A percentile compares a stretch with the other conserved stretches of the same genome.
phyloP scores from a whole-genome alignment of 1,139 yeast species.

The Debaryomyces psychrophilus region DNA sequence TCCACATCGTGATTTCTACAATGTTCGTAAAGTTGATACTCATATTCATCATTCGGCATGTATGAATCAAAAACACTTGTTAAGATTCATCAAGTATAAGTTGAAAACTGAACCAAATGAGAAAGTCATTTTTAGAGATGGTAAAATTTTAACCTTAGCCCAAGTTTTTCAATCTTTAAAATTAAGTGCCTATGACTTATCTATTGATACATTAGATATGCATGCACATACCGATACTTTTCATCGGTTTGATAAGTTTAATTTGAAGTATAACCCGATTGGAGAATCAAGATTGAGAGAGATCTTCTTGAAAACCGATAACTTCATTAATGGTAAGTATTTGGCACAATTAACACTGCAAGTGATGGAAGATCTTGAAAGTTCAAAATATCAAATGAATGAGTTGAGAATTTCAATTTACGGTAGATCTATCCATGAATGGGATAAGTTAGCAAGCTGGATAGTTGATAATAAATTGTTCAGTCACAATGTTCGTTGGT shows the following conservation, averaged over 20 bases:
- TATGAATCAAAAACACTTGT: conserved; percentile 95
- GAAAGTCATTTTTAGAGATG: conserved; percentile 91
- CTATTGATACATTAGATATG: conserved; percentile 97
- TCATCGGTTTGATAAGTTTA: conserved; percentile 97
- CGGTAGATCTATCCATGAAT: conserved; percentile 86
- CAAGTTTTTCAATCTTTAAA: conserved; percentile 90
- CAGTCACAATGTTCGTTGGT: conserved; percentile 96
- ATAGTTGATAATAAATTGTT: conserved; percentile 87
- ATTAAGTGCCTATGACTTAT: conserved; percentile 89
- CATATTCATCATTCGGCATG: conserved; percentile 99
- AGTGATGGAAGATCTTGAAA: conserved; percentile 90
- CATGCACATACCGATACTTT: conserved; percentile 98
- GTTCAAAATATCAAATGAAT: conserved; percentile 94
- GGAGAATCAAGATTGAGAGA: conserved; percentile 97
- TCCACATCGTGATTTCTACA: conserved; percentile 97
- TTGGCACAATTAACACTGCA: conserved; percentile 92
- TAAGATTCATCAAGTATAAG: conserved; percentile 92
- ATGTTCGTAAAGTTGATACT: conserved; percentile 97
- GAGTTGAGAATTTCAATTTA: conserved; percentile 94
- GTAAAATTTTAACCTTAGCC: conserved; percentile 78
- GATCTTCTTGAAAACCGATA: conserved; percentile 93
- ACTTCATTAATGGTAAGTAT: conserved; percentile 83
- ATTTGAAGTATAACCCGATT: conserved; percentile 94
- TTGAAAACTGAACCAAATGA: conserved; percentile 67
- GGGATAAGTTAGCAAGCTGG: conserved; percentile 97